A percentile compares a stretch with the other conserved stretches of the same genome.
Conservation (phyloP, 2,329 filamentous ascomycete genomes). For the Neospermospora avenae region DNA sequence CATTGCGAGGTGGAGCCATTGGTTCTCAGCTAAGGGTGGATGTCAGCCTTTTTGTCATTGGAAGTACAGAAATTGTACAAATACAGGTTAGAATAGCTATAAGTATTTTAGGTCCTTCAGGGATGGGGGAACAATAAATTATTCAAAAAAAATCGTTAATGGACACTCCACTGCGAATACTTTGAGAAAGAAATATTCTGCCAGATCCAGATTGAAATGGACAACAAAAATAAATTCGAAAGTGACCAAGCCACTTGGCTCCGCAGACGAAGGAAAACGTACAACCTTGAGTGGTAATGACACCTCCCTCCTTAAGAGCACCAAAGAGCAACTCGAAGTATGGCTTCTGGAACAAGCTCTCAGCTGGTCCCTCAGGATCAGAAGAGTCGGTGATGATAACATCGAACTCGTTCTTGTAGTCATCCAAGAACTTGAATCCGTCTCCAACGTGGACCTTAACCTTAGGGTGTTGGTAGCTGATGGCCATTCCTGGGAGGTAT, state of each 20-base stretch:
- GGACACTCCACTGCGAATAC: background rate
- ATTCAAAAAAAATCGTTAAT: background rate
- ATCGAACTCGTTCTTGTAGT: conserved; percentile 96
- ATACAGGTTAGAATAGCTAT: background rate
- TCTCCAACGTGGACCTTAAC: conserved; percentile 91
- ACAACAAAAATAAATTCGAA: conserved; percentile 8
- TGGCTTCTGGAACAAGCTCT: conserved; percentile 95
- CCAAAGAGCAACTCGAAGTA: conserved; percentile 94
- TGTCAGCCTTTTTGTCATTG: conserved; percentile 11
- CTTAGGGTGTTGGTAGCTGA: conserved; percentile 91
- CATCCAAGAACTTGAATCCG: conserved; percentile 96
- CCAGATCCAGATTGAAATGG: background rate
- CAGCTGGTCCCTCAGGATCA: conserved; percentile 93
- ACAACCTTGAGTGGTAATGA: conserved; percentile 99
- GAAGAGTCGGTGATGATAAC: conserved; percentile 99
- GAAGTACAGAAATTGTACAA: background rate
- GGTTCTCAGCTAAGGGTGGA: conserved; percentile 77
- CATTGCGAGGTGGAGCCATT: conserved; percentile 94
- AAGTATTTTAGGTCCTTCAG: no score
- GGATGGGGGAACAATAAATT: background rate
- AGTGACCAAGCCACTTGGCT: conserved; percentile 17
- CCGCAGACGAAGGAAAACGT: conserved; percentile 65
- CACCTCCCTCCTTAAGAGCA: conserved; percentile 89
- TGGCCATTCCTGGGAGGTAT: conserved; percentile 91
- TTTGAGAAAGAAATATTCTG: background rate